Conservation (phyloP, 2,329 filamentous ascomycete species). For the Diaporthe sp. region DNA sequence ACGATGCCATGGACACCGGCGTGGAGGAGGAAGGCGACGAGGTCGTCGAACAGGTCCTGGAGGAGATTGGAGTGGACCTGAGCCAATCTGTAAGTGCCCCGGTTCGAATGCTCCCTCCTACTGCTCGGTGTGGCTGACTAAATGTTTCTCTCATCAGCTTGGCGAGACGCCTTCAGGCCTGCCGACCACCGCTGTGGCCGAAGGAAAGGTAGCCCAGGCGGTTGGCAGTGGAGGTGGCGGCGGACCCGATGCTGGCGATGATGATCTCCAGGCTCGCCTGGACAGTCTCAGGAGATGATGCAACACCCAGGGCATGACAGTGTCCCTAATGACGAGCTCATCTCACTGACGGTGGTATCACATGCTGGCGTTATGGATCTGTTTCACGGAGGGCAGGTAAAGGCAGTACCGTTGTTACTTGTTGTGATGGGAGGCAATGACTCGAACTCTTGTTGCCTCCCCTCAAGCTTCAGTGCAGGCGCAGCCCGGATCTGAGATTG, state of each 20-base stretch:
- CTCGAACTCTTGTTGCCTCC: neutral
- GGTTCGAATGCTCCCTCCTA: neutral
- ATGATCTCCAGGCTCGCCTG: slow-evolving; percentile 92
- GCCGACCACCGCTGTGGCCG: slow-evolving; percentile 77
- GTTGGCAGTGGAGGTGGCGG: slow-evolving; percentile 73
- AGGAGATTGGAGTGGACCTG: slow-evolving; percentile 96
- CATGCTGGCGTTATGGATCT: slow-evolving; percentile 8
- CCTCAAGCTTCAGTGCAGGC: neutral
- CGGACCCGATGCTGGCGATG: slow-evolving; percentile 75
- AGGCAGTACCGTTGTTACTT: neutral
- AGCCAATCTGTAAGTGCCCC: slow-evolving; percentile 79
- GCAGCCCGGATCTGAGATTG: neutral
- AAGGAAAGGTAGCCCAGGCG: slow-evolving; percentile 86
- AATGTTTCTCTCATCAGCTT: slow-evolving; percentile 66
- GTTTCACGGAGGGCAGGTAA: neutral
- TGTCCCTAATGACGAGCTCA: neutral
- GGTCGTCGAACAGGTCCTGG: slow-evolving; percentile 94
- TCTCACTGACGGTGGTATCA: neutral
- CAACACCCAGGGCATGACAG: neutral
- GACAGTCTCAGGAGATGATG: slow-evolving; percentile 79
- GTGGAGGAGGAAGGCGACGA: slow-evolving; percentile 97
- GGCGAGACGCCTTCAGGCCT: slow-evolving; percentile 90
- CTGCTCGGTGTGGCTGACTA: slow-evolving; percentile 35
- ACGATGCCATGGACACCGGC: slow-evolving; percentile 91
- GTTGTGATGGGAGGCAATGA: neutral